Evolutionary conservation across 192 early-diverging fungal species (phyloP), one percentile per base, ranked within the genome.

Genomic region (Coemansia sp.): DNA sequence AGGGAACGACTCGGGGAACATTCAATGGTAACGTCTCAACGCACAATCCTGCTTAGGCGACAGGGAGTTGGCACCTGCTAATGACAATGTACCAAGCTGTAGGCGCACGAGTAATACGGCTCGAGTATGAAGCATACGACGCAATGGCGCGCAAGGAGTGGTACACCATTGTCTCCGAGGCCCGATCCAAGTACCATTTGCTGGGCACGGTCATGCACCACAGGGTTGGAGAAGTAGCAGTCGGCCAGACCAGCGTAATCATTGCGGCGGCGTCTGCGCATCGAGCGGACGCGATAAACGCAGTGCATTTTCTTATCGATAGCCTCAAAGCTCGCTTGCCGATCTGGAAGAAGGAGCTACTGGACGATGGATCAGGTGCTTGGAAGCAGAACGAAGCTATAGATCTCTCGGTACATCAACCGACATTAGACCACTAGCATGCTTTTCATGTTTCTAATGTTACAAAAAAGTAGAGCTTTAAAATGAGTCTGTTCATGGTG

Each of bases 301-400:
- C 94, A 2, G 86, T 89, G 0, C 88, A 87, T 42, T 96, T 88
- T 84, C 80, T 98, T 47, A 94, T 98, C 59, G 90, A 98, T 63
- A 87, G 94, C 59, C 83, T 98, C n/a, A 98, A 98, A 75, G 87
- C 75, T 1, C 76, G 86, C 19, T 87, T 92, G 61, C 95, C 95
- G 4, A 93, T 98, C 42, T 98, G 96, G 96, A 98, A 98, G 70
- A 93, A 92, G 72, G 96, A 98, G 74, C 67, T 91, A 3, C 92
- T 96, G 67, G 85, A 85, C 11, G 94, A 94, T 68, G 96, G 94
- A 3, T 88, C 88, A 28, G 85, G 30, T 21, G 68, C 76, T 1
- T 94, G 93, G 93, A 94, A 92, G 69, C 86, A 82, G 43, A 88
- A 88, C 68, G 82, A 87, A 38, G 23, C 58, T 2, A 65, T 75